phyloP scores from a whole-genome alignment of 176 grass and related monocot species.

The Leersia perrieri region DNA sequence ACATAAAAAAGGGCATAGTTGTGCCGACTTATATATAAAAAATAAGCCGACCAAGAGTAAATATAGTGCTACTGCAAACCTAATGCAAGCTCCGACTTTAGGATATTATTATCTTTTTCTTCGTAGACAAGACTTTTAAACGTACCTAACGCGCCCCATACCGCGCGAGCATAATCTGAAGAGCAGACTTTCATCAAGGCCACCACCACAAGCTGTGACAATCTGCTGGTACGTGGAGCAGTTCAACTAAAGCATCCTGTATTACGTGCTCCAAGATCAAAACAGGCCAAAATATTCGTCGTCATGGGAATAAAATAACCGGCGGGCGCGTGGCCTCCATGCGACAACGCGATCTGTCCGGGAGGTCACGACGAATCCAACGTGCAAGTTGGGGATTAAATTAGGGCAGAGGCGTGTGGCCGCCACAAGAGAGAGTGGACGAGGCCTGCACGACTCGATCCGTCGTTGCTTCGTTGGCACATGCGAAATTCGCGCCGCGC shows the following conservation, averaged over 20 bases:
- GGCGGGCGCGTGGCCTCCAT: slow-evolving; percentile 38
- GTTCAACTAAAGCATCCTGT: background rate
- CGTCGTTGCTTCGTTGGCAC: background rate
- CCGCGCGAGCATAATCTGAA: background rate
- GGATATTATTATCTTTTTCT: background rate
- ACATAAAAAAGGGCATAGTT: background rate
- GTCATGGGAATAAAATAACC: background rate
- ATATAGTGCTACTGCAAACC: background rate
- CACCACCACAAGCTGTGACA: too few species aligned
- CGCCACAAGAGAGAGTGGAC: slow-evolving; percentile 30
- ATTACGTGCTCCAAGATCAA: background rate
- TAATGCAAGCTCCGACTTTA: background rate
- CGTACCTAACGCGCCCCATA: background rate
- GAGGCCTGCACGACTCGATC: background rate
- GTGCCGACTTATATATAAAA: too few species aligned
- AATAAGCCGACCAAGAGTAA: background rate
- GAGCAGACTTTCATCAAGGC: background rate
- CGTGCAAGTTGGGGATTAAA: slow-evolving; percentile 3
- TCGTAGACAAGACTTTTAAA: background rate
- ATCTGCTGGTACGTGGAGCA: background rate
- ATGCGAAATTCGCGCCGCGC: background rate
- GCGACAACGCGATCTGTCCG: background rate
- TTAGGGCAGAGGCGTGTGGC: slow-evolving; percentile 39
- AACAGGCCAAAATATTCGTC: background rate
- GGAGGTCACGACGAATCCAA: background rate